Percentiles rank a stretch among this genome's conserved stretches.
phyloP scores from a whole-genome alignment of 2,329 filamentous ascomycete species.

The Phialophora verrucosa region DNA sequence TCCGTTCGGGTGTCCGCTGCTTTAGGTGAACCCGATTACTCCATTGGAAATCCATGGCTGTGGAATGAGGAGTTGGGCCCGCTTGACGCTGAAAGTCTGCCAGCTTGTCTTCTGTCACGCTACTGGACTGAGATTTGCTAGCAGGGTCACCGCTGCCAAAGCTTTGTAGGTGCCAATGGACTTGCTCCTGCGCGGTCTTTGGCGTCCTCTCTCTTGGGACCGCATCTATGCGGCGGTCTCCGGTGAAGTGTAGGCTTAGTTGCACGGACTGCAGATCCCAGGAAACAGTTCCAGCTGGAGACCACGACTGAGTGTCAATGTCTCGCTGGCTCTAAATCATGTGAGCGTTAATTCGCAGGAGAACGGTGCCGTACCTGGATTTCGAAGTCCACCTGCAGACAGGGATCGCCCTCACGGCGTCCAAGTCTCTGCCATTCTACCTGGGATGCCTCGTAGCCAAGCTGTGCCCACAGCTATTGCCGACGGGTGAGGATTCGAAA shows the following conservation, averaged over 20 bases:
- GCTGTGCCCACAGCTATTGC: conserved; percentile 30
- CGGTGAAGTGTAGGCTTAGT: conserved; percentile 13
- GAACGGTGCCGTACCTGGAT: conserved; percentile 22
- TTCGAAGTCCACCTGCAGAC: conserved; percentile 19
- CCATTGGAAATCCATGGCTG: neutral
- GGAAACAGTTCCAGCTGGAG: conserved; percentile 10
- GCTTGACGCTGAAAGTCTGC: neutral
- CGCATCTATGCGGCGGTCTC: neutral
- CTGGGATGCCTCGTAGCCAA: conserved; percentile 28
- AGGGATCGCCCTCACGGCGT: neutral
- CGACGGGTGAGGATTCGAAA: conserved; percentile 14
- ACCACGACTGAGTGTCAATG: conserved; percentile 13
- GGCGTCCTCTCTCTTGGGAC: neutral
- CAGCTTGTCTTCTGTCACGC: neutral
- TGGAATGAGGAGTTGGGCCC: neutral
- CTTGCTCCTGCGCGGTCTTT: neutral
- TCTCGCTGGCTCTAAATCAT: conserved; percentile 17
- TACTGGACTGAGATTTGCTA: neutral
- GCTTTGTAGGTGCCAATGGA: neutral
- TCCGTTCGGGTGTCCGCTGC: neutral
- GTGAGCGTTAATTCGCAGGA: conserved; percentile 7
- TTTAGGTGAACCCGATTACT: conserved; percentile 2
- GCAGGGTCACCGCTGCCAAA: neutral
- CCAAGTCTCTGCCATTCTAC: neutral
- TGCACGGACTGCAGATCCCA: conserved; percentile 11